Conservation (phyloP, 2,329 filamentous ascomycete species). For the Paraphoma chrysanthemicola region DNA sequence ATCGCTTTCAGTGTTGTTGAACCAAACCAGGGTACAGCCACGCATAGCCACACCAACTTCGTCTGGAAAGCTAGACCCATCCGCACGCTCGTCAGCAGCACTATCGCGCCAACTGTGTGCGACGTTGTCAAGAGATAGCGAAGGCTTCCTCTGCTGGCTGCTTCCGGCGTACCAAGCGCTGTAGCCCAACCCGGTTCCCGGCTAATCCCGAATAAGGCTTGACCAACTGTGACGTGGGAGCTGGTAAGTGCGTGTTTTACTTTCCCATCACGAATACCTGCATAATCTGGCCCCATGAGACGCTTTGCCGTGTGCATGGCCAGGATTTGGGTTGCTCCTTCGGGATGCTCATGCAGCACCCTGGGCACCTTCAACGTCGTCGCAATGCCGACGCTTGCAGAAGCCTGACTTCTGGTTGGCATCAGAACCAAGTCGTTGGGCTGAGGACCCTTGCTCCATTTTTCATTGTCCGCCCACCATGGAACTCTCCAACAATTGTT, state of each 20-base stretch:
- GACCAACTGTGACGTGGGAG: slow-evolving; percentile 16
- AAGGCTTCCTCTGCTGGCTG: neutral
- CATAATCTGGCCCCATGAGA: slow-evolving; percentile 13
- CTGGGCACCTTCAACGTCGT: neutral
- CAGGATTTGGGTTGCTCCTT: slow-evolving; percentile 6
- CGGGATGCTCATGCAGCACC: slow-evolving; percentile 8
- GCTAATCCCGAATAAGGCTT: slow-evolving; percentile 13
- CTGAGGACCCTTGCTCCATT: slow-evolving; percentile 9
- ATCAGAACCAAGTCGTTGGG: slow-evolving; percentile 19
- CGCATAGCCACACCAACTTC: neutral
- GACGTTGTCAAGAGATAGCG: neutral
- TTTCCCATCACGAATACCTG: slow-evolving; percentile 1
- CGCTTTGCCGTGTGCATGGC: neutral
- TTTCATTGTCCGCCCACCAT: slow-evolving; percentile 13
- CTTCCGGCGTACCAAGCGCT: neutral
- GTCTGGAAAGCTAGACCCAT: neutral
- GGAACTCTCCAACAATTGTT: neutral
- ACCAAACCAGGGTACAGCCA: neutral
- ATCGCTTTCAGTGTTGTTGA: neutral
- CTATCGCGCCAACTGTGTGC: neutral
- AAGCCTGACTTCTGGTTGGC: slow-evolving; percentile 12
- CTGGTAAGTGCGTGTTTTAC: slow-evolving; percentile 10
- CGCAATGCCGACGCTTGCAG: neutral
- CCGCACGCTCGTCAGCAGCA: neutral
- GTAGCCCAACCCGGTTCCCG: slow-evolving; percentile 13